These are phyloP conservation scores for Heterobasidion irregulare DNA, from an alignment of 1,284 basidiomycete species.

Conservation along the genomic window DNA sequence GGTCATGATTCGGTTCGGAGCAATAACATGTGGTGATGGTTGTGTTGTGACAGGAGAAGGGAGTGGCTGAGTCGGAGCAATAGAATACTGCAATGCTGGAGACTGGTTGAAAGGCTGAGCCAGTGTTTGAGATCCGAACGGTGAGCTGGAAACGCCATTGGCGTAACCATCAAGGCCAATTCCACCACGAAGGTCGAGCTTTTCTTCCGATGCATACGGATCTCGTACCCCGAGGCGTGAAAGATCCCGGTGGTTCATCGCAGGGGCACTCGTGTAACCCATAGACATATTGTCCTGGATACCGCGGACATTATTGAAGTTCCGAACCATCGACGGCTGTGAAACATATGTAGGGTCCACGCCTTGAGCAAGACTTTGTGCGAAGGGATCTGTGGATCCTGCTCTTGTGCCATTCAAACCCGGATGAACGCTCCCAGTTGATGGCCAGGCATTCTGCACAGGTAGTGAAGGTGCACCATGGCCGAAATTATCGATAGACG, in stretches of 20 bases:
- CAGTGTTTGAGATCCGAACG: conserved; percentile 15
- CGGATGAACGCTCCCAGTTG: conserved; percentile 3
- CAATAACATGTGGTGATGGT: conserved; percentile 12
- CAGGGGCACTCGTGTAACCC: conserved; percentile 1
- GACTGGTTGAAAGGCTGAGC: conserved; percentile 21
- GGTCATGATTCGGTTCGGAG: no score
- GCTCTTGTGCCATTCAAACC: conserved; percentile 1
- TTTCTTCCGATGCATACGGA: conserved; percentile 5
- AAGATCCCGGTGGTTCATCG: no score
- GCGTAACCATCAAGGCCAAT: conserved; percentile 8
- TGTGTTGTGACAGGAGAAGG: not conserved
- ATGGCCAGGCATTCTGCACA: conserved; percentile 8
- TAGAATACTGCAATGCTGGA: conserved; percentile 19
- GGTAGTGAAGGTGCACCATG: conserved; percentile 11
- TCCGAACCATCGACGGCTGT: not conserved
- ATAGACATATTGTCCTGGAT: conserved; percentile 3
- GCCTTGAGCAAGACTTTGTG: conserved; percentile 1
- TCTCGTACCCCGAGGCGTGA: not conserved
- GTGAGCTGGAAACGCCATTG: conserved; percentile 11
- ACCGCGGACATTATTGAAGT: not conserved
- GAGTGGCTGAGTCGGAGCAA: conserved; percentile 6
- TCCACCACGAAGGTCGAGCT: conserved; percentile 5
- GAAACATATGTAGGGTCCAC: conserved; percentile 5
- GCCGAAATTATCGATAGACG: conserved; percentile 35
- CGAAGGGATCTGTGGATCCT: conserved; percentile 8